A percentile compares a stretch with the other conserved stretches of the same genome.
These are phyloP conservation scores for Hymenoscyphus fraxineus DNA, from an alignment of 2,329 filamentous ascomycete species.

Conservation along the genomic window DNA sequence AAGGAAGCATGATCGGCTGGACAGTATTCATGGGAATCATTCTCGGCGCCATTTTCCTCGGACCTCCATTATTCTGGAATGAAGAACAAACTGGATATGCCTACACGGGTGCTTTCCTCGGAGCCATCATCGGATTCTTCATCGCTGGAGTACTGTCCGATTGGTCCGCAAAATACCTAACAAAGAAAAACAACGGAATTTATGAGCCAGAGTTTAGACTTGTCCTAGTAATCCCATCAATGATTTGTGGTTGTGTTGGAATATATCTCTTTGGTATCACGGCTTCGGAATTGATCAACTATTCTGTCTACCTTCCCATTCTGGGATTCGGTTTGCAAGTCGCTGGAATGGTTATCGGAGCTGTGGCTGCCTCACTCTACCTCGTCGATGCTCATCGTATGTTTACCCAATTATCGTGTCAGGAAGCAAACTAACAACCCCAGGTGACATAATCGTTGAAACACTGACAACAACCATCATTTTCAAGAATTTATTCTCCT, in stretches of 20 bases:
- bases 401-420: constrained; percentile 35
- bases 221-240: constrained; percentile 75
- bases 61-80: constrained; percentile 75
- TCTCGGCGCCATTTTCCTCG: constrained; percentile 76
- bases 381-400: constrained; percentile 88
- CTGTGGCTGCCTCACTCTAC: constrained; percentile 69
- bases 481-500: constrained; percentile 94
- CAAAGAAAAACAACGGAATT: constrained; percentile 69
- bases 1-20: constrained; percentile 91
- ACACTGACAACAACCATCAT: constrained; percentile 85
- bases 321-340: constrained; percentile 84
- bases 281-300: constrained; percentile 57
- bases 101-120: constrained; percentile 81
- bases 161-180: constrained; percentile 65
- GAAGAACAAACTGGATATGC: constrained; percentile 81
- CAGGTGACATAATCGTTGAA: constrained; percentile 77
- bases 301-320: constrained; percentile 66
- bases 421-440: constrained; percentile 1
- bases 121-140: constrained; percentile 72
- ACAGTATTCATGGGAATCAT: constrained; percentile 88
- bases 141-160: constrained; percentile 74
- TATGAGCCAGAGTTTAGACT: constrained; percentile 93
- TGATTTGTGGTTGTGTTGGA: constrained; percentile 72
- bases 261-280: constrained; percentile 83
- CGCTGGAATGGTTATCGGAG: constrained; percentile 86